Conservation (phyloP, 352 stramenopile genomes). For the Globisporangium recalcitrans region DNA sequence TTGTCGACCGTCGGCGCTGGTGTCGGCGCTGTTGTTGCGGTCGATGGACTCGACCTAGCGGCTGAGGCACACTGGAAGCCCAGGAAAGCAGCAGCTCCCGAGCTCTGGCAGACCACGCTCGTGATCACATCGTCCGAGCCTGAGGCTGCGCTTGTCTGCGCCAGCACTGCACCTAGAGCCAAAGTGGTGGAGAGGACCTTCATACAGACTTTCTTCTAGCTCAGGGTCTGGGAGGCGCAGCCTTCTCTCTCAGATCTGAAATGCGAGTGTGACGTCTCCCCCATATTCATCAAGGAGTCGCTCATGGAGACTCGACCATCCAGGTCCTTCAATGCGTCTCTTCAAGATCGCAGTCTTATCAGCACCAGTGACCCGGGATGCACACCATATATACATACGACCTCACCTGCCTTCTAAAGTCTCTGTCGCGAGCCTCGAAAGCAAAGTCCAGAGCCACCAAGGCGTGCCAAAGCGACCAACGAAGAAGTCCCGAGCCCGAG, state of each 20-base stretch:
- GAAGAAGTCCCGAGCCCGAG: not conserved
- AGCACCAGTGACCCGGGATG: no score
- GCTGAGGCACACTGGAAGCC: conserved; percentile 36
- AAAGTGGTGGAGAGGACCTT: not conserved
- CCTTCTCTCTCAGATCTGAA: not conserved
- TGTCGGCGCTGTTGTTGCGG: conserved; percentile 8
- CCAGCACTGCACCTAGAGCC: not conserved
- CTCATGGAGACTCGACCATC: not conserved
- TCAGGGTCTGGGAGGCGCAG: no score
- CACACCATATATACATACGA: conserved; percentile 3
- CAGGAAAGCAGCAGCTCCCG: conserved; percentile 34
- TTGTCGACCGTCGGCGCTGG: conserved; percentile 26
- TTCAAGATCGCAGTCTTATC: conserved; percentile 4
- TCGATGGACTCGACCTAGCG: not conserved
- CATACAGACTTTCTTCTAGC: not conserved
- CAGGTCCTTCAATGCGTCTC: not conserved
- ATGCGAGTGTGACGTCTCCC: not conserved
- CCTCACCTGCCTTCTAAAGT: not conserved
- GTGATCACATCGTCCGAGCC: conserved; percentile 31
- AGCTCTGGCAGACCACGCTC: conserved; percentile 34
- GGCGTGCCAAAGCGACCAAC: not conserved
- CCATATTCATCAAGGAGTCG: not conserved
- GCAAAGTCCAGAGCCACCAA: not conserved
- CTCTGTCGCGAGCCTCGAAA: not conserved
- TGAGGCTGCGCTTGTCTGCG: conserved; percentile 14